A percentile compares a stretch with the other conserved stretches of the same genome.
phyloP scores from a whole-genome alignment of 495 filamentous ascomycete genomes.

The Aspergillus nidulans region DNA sequence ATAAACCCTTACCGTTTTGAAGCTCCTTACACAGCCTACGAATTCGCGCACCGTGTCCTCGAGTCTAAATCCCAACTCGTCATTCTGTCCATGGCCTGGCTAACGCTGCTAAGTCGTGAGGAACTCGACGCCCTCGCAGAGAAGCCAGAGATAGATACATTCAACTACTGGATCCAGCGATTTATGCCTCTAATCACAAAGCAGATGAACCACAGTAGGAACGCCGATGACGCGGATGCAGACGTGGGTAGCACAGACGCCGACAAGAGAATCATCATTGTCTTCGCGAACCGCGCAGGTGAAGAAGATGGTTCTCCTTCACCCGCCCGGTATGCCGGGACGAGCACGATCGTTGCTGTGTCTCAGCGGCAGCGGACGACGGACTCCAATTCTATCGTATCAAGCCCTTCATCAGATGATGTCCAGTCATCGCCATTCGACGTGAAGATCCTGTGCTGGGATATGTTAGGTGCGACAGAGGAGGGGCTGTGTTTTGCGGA shows the following conservation, averaged over 20 bases:
- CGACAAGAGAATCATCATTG: conserved; percentile 61
- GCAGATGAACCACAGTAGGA: conserved; percentile 37
- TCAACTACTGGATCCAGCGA: conserved; percentile 86
- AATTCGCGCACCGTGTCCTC: conserved; percentile 80
- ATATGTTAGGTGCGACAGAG: conserved; percentile 40
- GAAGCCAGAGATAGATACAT: conserved; percentile 72
- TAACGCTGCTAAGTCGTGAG: conserved; percentile 51
- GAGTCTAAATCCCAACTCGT: conserved; percentile 63
- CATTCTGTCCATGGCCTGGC: conserved; percentile 86
- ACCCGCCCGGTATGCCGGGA: conserved; percentile 70
- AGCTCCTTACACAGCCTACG: conserved; percentile 72
- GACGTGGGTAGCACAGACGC: neutral
- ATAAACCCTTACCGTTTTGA: conserved; percentile 70
- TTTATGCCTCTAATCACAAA: conserved; percentile 65
- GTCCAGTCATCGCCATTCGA: conserved; percentile 24
- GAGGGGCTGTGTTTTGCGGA: conserved; percentile 50
- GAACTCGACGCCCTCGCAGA: conserved; percentile 41
- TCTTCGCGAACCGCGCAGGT: conserved; percentile 80
- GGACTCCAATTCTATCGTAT: too few relatives aligned
- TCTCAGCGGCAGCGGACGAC: conserved; percentile 31
- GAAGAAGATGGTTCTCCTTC: conserved; percentile 46
- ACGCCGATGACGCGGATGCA: conserved; percentile 19
- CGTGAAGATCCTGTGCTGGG: conserved; percentile 44
- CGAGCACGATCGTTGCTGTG: conserved; percentile 75
- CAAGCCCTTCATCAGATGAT: conserved; percentile 16